Conservation (phyloP, 176 grass and related monocot genomes). For the Bolboschoenus planiculmis region DNA sequence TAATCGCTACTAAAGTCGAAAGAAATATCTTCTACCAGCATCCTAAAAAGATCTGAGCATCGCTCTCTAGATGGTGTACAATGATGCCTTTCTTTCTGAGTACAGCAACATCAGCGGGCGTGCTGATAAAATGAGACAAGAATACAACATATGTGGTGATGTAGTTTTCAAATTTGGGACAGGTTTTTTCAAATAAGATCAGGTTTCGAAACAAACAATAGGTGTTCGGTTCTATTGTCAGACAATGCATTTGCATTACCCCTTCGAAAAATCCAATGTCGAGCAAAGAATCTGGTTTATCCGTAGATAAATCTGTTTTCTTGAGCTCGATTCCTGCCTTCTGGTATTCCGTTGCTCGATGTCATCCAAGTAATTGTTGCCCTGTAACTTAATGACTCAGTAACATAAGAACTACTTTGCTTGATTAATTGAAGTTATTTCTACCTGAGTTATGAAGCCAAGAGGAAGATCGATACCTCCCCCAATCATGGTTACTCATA, state of each 20-base stretch:
- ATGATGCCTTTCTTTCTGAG: not conserved
- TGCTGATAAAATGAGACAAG: not conserved
- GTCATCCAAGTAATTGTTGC: not conserved
- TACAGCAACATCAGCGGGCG: not conserved
- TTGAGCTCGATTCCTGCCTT: not conserved
- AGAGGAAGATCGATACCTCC: not conserved
- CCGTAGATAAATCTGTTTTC: not conserved
- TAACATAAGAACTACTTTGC: not conserved
- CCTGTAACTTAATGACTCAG: not conserved
- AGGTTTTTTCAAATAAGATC: not conserved
- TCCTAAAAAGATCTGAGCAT: not conserved
- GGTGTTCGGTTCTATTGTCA: not conserved
- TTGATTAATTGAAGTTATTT: not conserved
- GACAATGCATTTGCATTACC: not conserved
- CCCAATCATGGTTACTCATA: not conserved
- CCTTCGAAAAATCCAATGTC: not conserved
- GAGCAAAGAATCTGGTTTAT: not conserved
- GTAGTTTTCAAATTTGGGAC: not conserved
- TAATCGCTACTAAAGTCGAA: not conserved
- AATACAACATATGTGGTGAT: not conserved
- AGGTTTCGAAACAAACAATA: not conserved
- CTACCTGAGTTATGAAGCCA: not conserved
- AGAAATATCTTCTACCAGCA: not conserved
- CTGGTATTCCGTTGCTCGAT: not conserved
- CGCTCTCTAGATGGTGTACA: not conserved